These are phyloP conservation scores for Asterophora parasitica DNA, from an alignment of 768 basidiomycete genomes.

Conservation along the genomic window DNA sequence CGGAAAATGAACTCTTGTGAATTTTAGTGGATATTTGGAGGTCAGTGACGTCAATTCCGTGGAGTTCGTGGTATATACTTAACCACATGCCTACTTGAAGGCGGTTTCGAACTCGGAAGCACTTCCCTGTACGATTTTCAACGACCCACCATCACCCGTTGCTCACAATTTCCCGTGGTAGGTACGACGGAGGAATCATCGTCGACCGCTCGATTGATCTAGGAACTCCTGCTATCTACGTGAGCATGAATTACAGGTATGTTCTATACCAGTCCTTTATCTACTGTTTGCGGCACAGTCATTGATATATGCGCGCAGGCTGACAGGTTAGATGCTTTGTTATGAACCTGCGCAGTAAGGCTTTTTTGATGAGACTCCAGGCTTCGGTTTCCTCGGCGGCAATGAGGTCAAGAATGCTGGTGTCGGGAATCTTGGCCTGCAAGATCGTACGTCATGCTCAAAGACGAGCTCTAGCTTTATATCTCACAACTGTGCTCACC, in stretches of 20 bases:
- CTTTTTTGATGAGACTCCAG: too few species aligned
- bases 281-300: conserved; percentile 3
- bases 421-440: conserved; percentile 61
- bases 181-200: conserved; percentile 37
- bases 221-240: conserved; percentile 43
- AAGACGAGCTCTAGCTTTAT: neutral
- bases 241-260: conserved; percentile 48
- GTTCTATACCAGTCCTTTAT: too few species aligned
- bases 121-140: conserved; percentile 32
- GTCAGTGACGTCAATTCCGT: conserved; percentile 23
- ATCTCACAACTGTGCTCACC: neutral
- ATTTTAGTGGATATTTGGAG: conserved; percentile 48
- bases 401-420: conserved; percentile 48
- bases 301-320: neutral
- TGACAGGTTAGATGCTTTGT: conserved; percentile 4
- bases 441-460: conserved; percentile 43
- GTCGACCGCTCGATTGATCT: conserved; percentile 40
- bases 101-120: conserved; percentile 24
- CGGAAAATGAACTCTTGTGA: neutral
- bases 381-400: conserved; percentile 44
- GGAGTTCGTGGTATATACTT: neutral
- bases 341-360: too few species aligned
- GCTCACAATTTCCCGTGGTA: conserved; percentile 10
- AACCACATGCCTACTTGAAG: conserved; percentile 9
- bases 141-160: conserved; percentile 14